A percentile compares a stretch with the other conserved stretches of the same genome.
phyloP scores from a whole-genome alignment of 371 early-diverging fungal genomes.

The Rhizopus stolonifer region DNA sequence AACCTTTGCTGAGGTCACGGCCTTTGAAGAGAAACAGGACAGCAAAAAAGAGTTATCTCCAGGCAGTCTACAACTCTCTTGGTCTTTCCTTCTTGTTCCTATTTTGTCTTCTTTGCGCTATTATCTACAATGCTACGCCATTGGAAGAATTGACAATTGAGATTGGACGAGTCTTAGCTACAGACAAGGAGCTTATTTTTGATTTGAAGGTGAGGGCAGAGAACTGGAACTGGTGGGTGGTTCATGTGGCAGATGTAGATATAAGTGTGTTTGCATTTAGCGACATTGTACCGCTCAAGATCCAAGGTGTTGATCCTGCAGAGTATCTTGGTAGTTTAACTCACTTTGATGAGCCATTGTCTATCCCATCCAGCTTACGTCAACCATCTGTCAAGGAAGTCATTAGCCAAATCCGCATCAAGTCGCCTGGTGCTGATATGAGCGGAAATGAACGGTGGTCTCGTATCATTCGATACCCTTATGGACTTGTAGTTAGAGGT shows the following conservation, averaged over 20 bases:
- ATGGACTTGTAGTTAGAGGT: slow-evolving; percentile 65
- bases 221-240: slow-evolving; percentile 61
- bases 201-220: slow-evolving; percentile 57
- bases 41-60: slow-evolving; percentile 1
- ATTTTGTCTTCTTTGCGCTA: slow-evolving; percentile 11
- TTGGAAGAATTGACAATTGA: slow-evolving; percentile 45
- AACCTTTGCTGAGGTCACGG: slow-evolving; percentile 24
- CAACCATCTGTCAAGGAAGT: slow-evolving; percentile 22
- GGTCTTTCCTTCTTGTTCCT: slow-evolving; percentile 4
- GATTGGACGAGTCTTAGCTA: slow-evolving; percentile 61
- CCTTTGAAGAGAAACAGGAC: not conserved
- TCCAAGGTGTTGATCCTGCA: slow-evolving; percentile 46
- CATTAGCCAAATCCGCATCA: slow-evolving; percentile 61
- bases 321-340: slow-evolving; percentile 60
- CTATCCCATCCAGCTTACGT: slow-evolving; percentile 39
- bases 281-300: slow-evolving; percentile 32
- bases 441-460: slow-evolving; percentile 55
- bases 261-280: slow-evolving; percentile 67
- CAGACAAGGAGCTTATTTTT: slow-evolving; percentile 70
- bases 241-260: slow-evolving; percentile 56
- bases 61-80: slow-evolving; percentile 3
- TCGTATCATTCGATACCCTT: slow-evolving; percentile 58
- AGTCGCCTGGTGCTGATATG: slow-evolving; percentile 60
- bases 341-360: slow-evolving; percentile 59
- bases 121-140: slow-evolving; percentile 38